phyloP scores from a whole-genome alignment of 106 monocot species.

The Apostasia ramifera region DNA sequence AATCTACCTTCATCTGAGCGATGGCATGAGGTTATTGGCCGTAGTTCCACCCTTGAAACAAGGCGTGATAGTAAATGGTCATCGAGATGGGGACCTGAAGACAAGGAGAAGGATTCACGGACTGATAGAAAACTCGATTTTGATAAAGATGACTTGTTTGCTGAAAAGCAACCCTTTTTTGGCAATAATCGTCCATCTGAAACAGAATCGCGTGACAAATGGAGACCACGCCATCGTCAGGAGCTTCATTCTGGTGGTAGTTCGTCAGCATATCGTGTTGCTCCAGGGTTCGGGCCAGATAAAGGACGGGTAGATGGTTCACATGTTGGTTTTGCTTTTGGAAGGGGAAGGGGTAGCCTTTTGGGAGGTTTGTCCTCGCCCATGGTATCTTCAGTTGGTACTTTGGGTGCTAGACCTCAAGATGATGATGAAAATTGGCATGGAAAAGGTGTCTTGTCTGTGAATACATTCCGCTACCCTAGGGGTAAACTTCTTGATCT shows the following conservation, averaged over 20 bases:
- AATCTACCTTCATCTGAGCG: conserved; percentile 39
- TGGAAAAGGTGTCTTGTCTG: conserved; percentile 21
- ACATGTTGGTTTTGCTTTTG: conserved; percentile 63
- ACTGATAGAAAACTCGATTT: conserved; percentile 52
- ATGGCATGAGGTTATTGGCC: conserved; percentile 53
- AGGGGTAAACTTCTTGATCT: conserved; percentile 98
- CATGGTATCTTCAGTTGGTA: conserved; percentile 24
- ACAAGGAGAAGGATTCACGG: conserved; percentile 66
- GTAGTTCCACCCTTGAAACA: conserved; percentile 43
- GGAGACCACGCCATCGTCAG: conserved; percentile 92
- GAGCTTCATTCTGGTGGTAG: conserved; percentile 50
- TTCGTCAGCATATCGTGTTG: conserved; percentile 50
- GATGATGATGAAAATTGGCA: conserved; percentile 11
- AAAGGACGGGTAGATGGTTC: conserved; percentile 53
- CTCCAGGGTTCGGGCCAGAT: conserved; percentile 83
- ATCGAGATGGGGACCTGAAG: conserved; percentile 95
- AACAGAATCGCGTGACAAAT: conserved; percentile 89
- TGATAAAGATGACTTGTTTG: conserved; percentile 62
- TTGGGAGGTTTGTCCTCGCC: conserved; percentile 9
- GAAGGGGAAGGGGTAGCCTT: conserved; percentile 68
- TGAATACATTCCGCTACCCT: conserved; percentile 58
- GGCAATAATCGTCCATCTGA: conserved; percentile 44
- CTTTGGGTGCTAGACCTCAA: conserved; percentile 55
- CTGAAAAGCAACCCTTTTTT: conserved; percentile 54
- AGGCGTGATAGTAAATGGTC: conserved; percentile 95